These are phyloP conservation scores for Avicennia marina DNA, from an alignment of 257 asterid genomes.

Conservation along the genomic window DNA sequence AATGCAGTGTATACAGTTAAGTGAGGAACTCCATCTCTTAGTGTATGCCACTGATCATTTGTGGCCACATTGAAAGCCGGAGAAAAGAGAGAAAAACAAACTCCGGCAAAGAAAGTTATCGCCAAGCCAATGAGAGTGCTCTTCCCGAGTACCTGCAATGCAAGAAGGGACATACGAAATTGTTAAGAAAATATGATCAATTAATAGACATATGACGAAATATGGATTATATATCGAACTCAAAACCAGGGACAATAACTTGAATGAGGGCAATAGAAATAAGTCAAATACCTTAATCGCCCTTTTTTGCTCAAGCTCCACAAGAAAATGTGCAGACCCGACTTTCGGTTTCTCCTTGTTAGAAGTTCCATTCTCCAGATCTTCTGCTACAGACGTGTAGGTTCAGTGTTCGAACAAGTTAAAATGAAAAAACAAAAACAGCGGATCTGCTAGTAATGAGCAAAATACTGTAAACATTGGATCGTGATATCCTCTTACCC, in stretches of 20 bases:
- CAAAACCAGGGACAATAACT: too few species aligned
- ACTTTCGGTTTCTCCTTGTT: conserved; percentile 21
- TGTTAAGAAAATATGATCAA: too few species aligned
- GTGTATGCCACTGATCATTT: conserved; percentile 38
- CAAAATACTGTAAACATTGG: too few species aligned
- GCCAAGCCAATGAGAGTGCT: conserved; percentile 33
- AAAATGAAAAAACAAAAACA: too few species aligned
- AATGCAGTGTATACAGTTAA: conserved; percentile 43
- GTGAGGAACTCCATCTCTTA: conserved; percentile 31
- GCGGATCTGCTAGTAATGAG: too few species aligned
- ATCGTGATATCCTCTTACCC: too few species aligned
- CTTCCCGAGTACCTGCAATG: conserved; percentile 38
- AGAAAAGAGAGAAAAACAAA: conserved; percentile 42
- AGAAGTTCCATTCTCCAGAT: conserved; percentile 21
- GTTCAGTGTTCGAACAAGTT: background rate
- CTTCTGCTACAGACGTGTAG: background rate
- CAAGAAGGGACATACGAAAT: too few species aligned
- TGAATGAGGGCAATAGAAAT: background rate
- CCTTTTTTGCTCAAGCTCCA: conserved; percentile 37
- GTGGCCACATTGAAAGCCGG: conserved; percentile 57
- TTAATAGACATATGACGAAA: too few species aligned
- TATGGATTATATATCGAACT: too few species aligned
- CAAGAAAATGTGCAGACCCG: conserved; percentile 39
- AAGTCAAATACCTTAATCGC: conserved; percentile 36
- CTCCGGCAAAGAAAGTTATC: conserved; percentile 43